Base-by-base conservation (phyloP, 2,329 filamentous ascomycete species). In the Amylocarpus encephaloides region DNA sequence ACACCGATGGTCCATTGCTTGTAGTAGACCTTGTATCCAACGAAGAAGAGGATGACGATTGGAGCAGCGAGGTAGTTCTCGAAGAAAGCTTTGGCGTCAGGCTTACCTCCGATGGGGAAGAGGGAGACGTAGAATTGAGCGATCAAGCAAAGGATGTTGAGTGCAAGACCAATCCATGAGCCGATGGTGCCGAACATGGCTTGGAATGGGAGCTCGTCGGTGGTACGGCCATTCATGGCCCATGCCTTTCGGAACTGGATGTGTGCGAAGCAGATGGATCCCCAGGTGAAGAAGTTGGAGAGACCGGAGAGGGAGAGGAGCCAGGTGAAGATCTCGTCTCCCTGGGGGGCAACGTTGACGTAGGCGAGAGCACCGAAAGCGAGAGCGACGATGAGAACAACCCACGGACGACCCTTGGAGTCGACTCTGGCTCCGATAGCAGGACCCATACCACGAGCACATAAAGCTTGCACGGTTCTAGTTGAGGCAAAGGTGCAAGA, bases 401-500 rank as follows among this genome's bases (percentile, higher is more conserved):
- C 74, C 16, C 82, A 65, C 6, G 86, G 92, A 5, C 90, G 85
- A 39, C 90, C 91, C 52, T 83, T 79, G 45, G 83, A 82, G 71
- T 92, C 91, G 62, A 93, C 83, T 68, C 91, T 95, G 51, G 80
- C 81, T 34, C 95, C 75, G 58, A 90, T 74, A 52, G 73, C 75
- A 10, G 91, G 90, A 0, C 88, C 90, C 66, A 94, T 89, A 49
- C 83, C 79, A 66, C 93, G 87, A 65, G 95, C 90, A 40, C 90
- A 90, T 1, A 96, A 79, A 10, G 91, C 91, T 39, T 90, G 88
- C 5, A 97, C 80, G 2, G 91, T 96, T 60, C 92, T 85, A 1
- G 88, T 93, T 16, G 88, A 91, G 40, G 89, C 92, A 63, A 95
- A 97, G 50, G 96, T 86, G 58, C 89, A 85, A 9, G 88, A 92